Base-by-base conservation (phyloP, 441 rosid genomes). In the Capsella rubella region DNA sequence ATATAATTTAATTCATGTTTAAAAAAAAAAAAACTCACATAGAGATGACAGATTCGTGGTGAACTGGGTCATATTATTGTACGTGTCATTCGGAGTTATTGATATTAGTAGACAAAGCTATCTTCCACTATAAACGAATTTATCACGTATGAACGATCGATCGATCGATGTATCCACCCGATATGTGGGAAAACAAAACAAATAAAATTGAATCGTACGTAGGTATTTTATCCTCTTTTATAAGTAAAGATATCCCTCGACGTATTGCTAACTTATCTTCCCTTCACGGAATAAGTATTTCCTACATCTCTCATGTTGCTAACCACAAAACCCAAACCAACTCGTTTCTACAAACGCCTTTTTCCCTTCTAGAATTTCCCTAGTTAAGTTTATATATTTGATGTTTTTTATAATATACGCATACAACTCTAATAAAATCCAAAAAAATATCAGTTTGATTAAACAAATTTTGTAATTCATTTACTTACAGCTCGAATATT, bases 221-320 rank as follows among this genome's bases (percentile, higher is more conserved):
- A 21, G 25, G 25, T 21, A 21, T 21, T 21, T 21, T 21, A 21
- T 21, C 2, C 25, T 21, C 25, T 21, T 21, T 2, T 21, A 21
- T 21, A 21, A 21, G 25, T 21, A 21, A 1, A 21, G 25, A 21
- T 2, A 21, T 21, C 25, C 25, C 25, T 21, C 25, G 25, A 21
- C 25, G 25, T 21, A 21, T 21, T 21, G 25, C 25, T 21, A 21
- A 21, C 25, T 21, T 21, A 21, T 21, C 25, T 21, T 21, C 11
- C 4, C 9, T 57, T 8, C 25, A 57, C 62, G 62, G 43, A 57
- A 57, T 8, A 57, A 15, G 28, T 21, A 2, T 34, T 21, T 21
- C 25, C 25, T 21, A 58, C 15, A 59, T 59, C 7, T 59, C 7
- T 39, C 64, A 6, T 59, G 49, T 59, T 59, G 21, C 63, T 12